Percentiles rank a stretch among this genome's conserved stretches.
These are phyloP conservation scores for Chlorella sp. DNA, from an alignment of 139 green algal genomes.

Conservation along the genomic window DNA sequence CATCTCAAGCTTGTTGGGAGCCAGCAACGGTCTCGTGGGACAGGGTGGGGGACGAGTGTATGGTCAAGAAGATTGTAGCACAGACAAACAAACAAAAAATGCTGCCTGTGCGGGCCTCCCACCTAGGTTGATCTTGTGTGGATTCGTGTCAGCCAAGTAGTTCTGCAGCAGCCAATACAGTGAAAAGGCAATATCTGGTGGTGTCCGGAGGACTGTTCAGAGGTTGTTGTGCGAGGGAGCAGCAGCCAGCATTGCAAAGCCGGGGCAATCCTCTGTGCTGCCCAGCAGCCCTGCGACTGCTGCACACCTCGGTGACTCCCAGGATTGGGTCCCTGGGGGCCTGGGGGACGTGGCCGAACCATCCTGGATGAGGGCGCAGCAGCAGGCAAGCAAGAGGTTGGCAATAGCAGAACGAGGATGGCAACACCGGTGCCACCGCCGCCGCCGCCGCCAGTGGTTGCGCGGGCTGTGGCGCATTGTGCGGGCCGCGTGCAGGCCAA, in stretches of 20 bases:
- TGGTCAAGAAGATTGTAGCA: too few relatives aligned
- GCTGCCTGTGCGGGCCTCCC: constrained; percentile 45
- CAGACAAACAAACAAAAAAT: too few relatives aligned
- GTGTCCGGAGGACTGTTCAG: neutral
- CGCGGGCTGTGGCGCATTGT: too few relatives aligned
- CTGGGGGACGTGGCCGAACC: constrained; percentile 59
- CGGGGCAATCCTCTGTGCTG: neutral
- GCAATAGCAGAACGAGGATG: neutral
- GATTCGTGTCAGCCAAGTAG: constrained; percentile 77
- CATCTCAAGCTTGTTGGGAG: too few relatives aligned
- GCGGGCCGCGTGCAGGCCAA: too few relatives aligned
- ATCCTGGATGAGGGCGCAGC: neutral
- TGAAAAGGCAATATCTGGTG: neutral
- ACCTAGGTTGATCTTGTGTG: constrained; percentile 92
- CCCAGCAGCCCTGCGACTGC: neutral
- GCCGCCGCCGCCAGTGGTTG: too few relatives aligned
- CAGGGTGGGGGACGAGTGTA: too few relatives aligned
- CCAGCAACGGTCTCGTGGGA: too few relatives aligned
- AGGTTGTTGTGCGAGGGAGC: too few relatives aligned
- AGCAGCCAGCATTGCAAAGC: too few relatives aligned
- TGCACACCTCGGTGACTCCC: constrained; percentile 53
- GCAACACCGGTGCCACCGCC: neutral
- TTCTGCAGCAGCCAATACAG: constrained; percentile 62
- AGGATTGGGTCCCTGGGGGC: constrained; percentile 74
- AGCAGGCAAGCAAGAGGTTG: neutral